Evolutionary conservation across 305 asterid genomes (phyloP).

Genomic region (Fraxinus platypoda): DNA sequence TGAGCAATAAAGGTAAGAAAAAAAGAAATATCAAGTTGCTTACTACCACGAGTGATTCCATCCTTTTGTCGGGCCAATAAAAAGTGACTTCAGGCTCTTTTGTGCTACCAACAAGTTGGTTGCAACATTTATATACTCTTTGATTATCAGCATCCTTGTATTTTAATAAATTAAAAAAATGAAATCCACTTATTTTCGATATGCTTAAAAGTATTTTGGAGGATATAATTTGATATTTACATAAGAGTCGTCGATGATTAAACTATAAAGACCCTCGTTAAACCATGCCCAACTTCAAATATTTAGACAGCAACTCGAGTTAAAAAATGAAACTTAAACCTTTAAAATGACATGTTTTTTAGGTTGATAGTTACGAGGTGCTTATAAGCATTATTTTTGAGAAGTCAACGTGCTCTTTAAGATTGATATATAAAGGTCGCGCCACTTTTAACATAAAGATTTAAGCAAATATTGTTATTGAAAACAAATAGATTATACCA

Average conservation of each 20-base stretch:
- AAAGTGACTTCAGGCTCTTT: not conserved
- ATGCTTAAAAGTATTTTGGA: not conserved
- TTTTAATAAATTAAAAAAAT: not conserved
- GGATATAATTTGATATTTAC: not conserved
- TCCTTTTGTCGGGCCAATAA: constrained; percentile 3
- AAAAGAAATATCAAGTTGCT: not conserved
- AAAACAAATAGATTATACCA: not conserved
- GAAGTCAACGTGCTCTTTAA: not conserved
- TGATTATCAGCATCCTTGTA: not conserved
- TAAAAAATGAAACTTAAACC: not conserved
- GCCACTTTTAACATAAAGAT: not conserved
- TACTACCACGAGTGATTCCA: not conserved
- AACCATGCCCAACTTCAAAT: not conserved
- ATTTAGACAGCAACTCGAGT: not conserved
- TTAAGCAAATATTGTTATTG: not conserved
- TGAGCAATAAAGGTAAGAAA: not conserved
- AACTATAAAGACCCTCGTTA: not conserved
- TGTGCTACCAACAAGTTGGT: not conserved
- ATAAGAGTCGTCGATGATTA: not conserved
- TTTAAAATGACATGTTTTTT: not conserved
- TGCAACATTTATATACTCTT: not conserved
- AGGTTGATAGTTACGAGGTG: not conserved
- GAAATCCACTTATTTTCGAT: not conserved
- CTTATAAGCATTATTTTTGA: not conserved
- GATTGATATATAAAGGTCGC: not conserved